A percentile compares a stretch with the other conserved stretches of the same genome.
phyloP scores from a whole-genome alignment of 441 rosid species.

The Breynia disticha region DNA sequence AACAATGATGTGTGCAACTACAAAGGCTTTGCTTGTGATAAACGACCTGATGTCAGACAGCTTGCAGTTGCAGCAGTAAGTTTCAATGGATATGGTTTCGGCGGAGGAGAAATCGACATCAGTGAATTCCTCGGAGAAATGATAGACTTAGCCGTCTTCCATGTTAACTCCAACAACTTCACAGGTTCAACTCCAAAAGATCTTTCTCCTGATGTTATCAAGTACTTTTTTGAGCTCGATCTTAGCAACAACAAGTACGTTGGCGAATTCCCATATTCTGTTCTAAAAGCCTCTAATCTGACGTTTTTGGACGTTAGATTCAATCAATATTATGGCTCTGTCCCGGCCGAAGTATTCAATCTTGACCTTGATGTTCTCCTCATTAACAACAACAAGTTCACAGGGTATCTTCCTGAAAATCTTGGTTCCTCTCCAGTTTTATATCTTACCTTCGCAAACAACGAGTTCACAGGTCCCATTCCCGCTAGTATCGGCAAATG shows the following conservation, averaged over 20 bases:
- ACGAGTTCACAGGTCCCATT: slow-evolving; percentile 32
- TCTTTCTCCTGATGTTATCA: neutral
- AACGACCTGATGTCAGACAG: slow-evolving; percentile 4
- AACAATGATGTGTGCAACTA: slow-evolving; percentile 23
- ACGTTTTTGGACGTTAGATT: slow-evolving; percentile 41
- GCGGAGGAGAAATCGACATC: slow-evolving; percentile 14
- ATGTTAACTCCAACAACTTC: slow-evolving; percentile 40
- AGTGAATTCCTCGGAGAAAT: slow-evolving; percentile 16
- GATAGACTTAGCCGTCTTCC: slow-evolving; percentile 33
- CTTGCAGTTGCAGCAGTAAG: slow-evolving; percentile 29
- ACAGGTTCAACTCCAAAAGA: slow-evolving; percentile 14
- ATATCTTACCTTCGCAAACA: slow-evolving; percentile 43
- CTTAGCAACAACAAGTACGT: slow-evolving; percentile 35
- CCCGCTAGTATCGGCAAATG: slow-evolving; percentile 34
- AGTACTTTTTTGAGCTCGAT: slow-evolving; percentile 35
- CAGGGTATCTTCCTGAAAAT: slow-evolving; percentile 23
- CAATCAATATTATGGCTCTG: slow-evolving; percentile 24
- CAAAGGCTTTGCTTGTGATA: slow-evolving; percentile 28
- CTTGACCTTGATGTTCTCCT: slow-evolving; percentile 35
- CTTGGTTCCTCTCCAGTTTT: slow-evolving; percentile 30
- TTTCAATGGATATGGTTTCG: slow-evolving; percentile 25
- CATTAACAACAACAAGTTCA: slow-evolving; percentile 37
- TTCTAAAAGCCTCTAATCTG: slow-evolving; percentile 17
- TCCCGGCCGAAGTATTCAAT: slow-evolving; percentile 24
- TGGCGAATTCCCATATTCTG: slow-evolving; percentile 25